phyloP scores from a whole-genome alignment of 2,329 filamentous ascomycete species.

The Akanthomyces muscarius region DNA sequence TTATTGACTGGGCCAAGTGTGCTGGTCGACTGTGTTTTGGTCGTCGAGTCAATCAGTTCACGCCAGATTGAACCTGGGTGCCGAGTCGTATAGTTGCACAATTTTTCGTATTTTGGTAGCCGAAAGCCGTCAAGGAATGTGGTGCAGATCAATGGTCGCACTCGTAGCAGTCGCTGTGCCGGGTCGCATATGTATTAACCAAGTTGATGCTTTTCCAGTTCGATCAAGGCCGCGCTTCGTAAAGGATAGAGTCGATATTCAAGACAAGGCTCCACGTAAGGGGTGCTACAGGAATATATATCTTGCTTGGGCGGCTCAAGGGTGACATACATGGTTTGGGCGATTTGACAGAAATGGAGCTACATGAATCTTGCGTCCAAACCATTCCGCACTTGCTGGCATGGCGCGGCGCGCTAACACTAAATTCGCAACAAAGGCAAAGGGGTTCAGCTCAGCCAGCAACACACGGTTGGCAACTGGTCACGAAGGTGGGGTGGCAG shows the following conservation, averaged over 20 bases:
- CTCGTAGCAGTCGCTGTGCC: neutral
- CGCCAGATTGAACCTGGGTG: neutral
- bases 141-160: neutral
- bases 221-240: neutral
- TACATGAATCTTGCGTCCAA: conserved; percentile 16
- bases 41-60: neutral
- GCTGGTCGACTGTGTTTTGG: conserved; percentile 5
- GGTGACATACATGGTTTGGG: conserved; percentile 9
- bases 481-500: conserved; percentile 16
- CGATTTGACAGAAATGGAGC: conserved; percentile 16
- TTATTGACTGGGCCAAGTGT: neutral
- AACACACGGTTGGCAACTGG: conserved; percentile 12
- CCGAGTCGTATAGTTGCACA: neutral
- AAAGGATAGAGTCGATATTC: conserved; percentile 9
- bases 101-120: neutral
- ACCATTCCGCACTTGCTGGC: conserved; percentile 14
- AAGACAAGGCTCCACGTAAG: conserved; percentile 13
- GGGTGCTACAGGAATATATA: conserved; percentile 16
- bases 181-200: neutral
- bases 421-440: conserved; percentile 13
- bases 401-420: conserved; percentile 15
- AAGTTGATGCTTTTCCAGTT: conserved; percentile 2
- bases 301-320: conserved; percentile 12
- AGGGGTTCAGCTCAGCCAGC: conserved; percentile 17
- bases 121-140: neutral